Conservation (phyloP, 768 basidiomycete genomes). For the Lactarius indigo region DNA sequence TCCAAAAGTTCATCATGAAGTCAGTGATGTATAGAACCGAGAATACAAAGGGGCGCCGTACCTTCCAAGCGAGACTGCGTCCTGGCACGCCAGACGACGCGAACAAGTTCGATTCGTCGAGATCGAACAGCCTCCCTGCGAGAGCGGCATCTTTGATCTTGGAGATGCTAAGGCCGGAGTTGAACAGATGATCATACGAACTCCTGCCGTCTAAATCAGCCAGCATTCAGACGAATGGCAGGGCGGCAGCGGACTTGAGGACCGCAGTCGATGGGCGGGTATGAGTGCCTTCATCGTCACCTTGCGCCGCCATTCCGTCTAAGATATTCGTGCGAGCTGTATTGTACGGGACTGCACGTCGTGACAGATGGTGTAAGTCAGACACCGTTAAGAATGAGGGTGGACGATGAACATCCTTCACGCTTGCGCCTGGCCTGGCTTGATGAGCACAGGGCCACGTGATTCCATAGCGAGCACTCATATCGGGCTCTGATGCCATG, state of each 20-base stretch:
- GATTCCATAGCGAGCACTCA: too few relatives aligned
- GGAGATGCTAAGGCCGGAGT: constrained; percentile 50
- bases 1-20: constrained; percentile 33
- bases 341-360: constrained; percentile 22
- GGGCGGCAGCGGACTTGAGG: constrained; percentile 12
- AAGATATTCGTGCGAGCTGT: not conserved
- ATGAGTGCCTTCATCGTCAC: not conserved
- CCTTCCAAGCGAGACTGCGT: constrained; percentile 88
- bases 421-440: too few relatives aligned
- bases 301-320: constrained; percentile 16
- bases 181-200: constrained; percentile 47
- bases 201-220: constrained; percentile 31
- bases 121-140: constrained; percentile 54
- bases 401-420: not conserved
- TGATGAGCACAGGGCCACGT: not conserved
- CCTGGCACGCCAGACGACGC: constrained; percentile 54
- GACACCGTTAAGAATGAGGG: not conserved
- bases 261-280: constrained; percentile 12
- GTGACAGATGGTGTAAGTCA: not conserved
- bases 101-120: constrained; percentile 36
- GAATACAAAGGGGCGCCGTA: constrained; percentile 29
- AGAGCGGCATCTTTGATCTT: constrained; percentile 67
- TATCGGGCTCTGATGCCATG: too few relatives aligned
- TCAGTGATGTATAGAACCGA: constrained; percentile 5
- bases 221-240: constrained; percentile 3